Evolutionary conservation across 306 rosid genomes (phyloP).

Genomic region (Acacia acuminata): DNA sequence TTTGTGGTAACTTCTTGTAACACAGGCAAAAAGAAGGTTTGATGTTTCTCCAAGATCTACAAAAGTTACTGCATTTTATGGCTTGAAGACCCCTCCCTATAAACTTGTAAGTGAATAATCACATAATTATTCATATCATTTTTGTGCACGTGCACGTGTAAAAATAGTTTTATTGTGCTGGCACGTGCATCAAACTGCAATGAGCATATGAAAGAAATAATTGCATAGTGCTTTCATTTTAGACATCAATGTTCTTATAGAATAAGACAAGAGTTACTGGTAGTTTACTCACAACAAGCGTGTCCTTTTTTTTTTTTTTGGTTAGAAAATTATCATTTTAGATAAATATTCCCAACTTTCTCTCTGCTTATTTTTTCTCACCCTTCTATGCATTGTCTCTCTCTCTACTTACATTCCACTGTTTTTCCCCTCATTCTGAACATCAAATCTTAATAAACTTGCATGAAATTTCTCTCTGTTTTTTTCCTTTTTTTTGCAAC

Average conservation of each 20-base stretch:
- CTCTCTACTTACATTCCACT: neutral
- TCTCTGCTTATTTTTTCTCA: neutral
- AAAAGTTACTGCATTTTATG: constrained; percentile 63
- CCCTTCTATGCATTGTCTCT: neutral
- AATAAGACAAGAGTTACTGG: neutral
- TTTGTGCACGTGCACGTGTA: neutral
- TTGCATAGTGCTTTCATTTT: neutral
- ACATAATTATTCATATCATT: constrained; percentile 16
- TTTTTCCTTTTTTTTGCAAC: neutral
- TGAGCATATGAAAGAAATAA: constrained; percentile 4
- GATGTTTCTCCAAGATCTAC: constrained; percentile 43
- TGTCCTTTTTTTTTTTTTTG: neutral
- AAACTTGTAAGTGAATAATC: constrained; percentile 61
- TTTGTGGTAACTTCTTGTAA: constrained; percentile 8
- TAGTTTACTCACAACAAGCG: neutral
- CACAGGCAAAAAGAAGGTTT: constrained; percentile 47
- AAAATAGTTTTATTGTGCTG: constrained; percentile 23
- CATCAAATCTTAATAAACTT: neutral
- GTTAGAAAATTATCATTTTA: neutral
- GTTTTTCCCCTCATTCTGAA: neutral
- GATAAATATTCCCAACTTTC: neutral
- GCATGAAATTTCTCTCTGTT: neutral
- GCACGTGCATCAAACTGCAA: constrained; percentile 2
- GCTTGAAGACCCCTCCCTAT: constrained; percentile 87
- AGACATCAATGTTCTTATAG: neutral